Base-by-base conservation (phyloP, 208 protist genomes). In the Leishmania tropica region DNA sequence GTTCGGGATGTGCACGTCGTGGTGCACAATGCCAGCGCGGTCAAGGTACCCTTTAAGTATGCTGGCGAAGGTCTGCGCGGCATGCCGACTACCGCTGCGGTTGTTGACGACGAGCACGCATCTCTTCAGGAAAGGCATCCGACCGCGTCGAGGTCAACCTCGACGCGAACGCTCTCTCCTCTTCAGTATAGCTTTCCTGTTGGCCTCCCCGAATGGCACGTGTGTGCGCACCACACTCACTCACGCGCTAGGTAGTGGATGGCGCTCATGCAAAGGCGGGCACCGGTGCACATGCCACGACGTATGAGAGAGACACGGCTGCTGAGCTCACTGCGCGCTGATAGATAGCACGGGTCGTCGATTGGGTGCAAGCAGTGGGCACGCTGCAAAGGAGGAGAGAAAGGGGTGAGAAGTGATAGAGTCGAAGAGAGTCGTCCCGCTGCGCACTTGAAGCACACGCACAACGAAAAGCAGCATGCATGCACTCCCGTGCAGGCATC, bases 21-120 rank as follows among this genome's bases (percentile, higher is more conserved):
- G 88, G 72, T 96, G 93, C 65, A 91, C 78, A 65, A 96, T 89
- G 68, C 93, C 93, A 19, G 90, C 86, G 10, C 79, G 90, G 77
- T 95, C 84, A 73, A 96, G 87, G 70, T 94, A 94, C 78, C 90
- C 85, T 67, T 87, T 86, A 37, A 96, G 81, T 7, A 90, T 87
- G 81, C 83, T 89, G 2, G 87, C 87, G 85, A 88, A 93, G 8
- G 90, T 79, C 37, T 87, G 85, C 40, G 70, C 75, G 31, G 72
- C 83, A 72, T 92, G 85, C n/a, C 89, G 78, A 35, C 81, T 83
- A n/a, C 93, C 91, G 68, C 93, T 96, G 47, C 89, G 91, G 64
- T 89, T 93, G 87, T 96, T 96, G 51, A 94, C 89, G 67, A 96
- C 74, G 19, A 87, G 71, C 17, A 92, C 75, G 75, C 93, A 96